These are phyloP conservation scores for Leptographium radiaticola DNA, from an alignment of 2,329 filamentous ascomycete genomes.

Conservation along the genomic window DNA sequence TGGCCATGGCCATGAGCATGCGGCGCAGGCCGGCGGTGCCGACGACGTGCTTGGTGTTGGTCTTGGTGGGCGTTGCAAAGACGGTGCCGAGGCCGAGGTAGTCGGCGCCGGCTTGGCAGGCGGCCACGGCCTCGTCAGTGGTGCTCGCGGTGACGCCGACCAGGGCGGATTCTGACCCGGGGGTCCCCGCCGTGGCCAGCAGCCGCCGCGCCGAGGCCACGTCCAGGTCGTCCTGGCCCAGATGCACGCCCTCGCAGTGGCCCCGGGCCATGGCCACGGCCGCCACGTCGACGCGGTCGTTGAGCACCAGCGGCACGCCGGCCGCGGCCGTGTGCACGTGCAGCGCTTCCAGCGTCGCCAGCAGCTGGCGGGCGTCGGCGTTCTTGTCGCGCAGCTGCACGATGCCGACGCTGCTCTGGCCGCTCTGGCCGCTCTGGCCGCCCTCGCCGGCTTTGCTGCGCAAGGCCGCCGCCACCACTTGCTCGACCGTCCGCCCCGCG, in stretches of 20 bases:
- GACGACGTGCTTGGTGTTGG: conserved; percentile 65
- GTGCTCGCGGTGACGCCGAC: conserved; percentile 81
- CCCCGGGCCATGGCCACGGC: conserved; percentile 72
- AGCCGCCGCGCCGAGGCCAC: conserved; percentile 49
- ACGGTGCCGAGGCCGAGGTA: conserved; percentile 88
- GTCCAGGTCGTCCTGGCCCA: conserved; percentile 83
- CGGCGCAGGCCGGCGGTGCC: conserved; percentile 57
- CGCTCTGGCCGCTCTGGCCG: background rate
- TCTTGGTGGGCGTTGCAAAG: conserved; percentile 63
- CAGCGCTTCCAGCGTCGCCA: conserved; percentile 57
- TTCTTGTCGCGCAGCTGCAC: conserved; percentile 89
- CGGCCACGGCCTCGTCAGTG: conserved; percentile 56
- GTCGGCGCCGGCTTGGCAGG: conserved; percentile 65
- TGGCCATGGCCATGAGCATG: conserved; percentile 49
- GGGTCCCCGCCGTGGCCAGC: no score
- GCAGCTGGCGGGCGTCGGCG: conserved; percentile 57
- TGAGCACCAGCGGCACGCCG: conserved; percentile 73
- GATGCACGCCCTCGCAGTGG: conserved; percentile 81
- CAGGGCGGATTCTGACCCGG: conserved; percentile 64
- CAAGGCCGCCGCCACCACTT: conserved; percentile 64
- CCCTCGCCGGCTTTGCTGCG: conserved; percentile 41
- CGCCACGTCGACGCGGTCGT: conserved; percentile 84
- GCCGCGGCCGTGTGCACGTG: conserved; percentile 54
- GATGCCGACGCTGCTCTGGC: conserved; percentile 22
- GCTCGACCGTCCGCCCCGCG: conserved; percentile 45